A percentile compares a stretch with the other conserved stretches of the same genome.
These are phyloP conservation scores for Cubamyces sp. DNA, from an alignment of 768 basidiomycete genomes.

Conservation along the genomic window DNA sequence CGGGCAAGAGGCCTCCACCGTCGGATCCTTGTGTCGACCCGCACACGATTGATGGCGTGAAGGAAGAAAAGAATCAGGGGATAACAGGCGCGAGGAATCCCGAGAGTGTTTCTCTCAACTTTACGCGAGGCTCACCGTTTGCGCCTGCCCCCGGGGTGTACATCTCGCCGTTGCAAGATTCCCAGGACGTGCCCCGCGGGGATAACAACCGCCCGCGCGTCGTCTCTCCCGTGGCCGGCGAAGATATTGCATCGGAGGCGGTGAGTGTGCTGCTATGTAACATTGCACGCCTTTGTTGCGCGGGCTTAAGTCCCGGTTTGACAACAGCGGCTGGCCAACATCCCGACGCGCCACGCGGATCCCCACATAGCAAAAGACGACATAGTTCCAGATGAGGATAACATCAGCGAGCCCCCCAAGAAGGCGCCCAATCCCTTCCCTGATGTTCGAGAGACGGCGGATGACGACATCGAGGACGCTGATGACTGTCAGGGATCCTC, in stretches of 20 bases:
- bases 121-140: constrained; percentile 12
- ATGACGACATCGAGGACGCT: not conserved
- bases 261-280: not conserved
- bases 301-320: too few species aligned
- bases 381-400: not conserved
- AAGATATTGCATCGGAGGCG: not conserved
- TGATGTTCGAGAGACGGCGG: not conserved
- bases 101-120: not conserved
- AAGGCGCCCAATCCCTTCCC: too few species aligned
- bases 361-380: not conserved
- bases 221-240: too few species aligned
- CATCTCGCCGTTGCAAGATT: constrained; percentile 37
- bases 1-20: too few species aligned
- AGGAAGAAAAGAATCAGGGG: too few species aligned
- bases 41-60: too few species aligned
- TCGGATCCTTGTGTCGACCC: too few species aligned
- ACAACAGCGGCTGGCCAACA: too few species aligned
- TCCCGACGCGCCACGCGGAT: too few species aligned
- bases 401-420: not conserved
- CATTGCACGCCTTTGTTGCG: not conserved
- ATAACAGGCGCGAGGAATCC: not conserved
- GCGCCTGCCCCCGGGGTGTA: constrained; percentile 32
- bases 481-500: constrained; percentile 8
- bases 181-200: not conserved
- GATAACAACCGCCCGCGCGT: not conserved